These are phyloP conservation scores for Camellia japonica DNA, from an alignment of 148 eudicot species.

Conservation along the genomic window DNA sequence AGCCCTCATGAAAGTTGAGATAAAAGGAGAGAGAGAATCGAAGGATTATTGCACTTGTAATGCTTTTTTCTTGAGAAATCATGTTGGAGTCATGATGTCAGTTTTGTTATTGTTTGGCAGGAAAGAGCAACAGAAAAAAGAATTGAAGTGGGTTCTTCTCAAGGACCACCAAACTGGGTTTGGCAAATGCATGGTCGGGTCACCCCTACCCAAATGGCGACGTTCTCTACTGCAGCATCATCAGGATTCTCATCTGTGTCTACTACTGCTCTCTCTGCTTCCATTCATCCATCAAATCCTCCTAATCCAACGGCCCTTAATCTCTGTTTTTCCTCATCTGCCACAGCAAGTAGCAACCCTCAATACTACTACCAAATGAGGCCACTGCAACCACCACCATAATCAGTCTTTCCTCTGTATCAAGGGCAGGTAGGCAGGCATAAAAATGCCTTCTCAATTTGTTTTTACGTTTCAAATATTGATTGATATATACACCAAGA, in stretches of 20 bases:
- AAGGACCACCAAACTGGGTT: constrained; percentile 30
- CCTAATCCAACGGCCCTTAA: constrained; percentile 26
- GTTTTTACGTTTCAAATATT: constrained; percentile 6
- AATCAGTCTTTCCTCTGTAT: neutral
- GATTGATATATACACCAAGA: neutral
- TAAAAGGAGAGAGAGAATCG: neutral
- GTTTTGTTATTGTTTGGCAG: constrained; percentile 10
- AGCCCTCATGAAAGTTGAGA: neutral
- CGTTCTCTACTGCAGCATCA: constrained; percentile 31
- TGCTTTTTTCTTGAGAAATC: neutral
- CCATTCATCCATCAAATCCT: constrained; percentile 21
- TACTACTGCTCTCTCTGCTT: constrained; percentile 21
- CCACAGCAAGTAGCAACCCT: constrained; percentile 22
- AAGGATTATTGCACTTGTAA: neutral
- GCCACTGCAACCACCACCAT: constrained; percentile 33
- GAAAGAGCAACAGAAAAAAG: constrained; percentile 27
- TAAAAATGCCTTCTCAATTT: neutral
- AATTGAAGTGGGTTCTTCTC: constrained; percentile 23
- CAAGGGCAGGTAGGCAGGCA: neutral
- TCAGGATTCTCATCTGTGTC: constrained; percentile 43
- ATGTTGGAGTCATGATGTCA: neutral
- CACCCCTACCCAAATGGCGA: constrained; percentile 21
- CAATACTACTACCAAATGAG: constrained; percentile 34
- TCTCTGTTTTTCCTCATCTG: constrained; percentile 30
- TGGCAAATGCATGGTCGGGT: constrained; percentile 37